Evolutionary conservation across 1,284 basidiomycete genomes (phyloP), one percentile per base, ranked within the genome.

Genomic region (Hypsizygus ulmarius): DNA sequence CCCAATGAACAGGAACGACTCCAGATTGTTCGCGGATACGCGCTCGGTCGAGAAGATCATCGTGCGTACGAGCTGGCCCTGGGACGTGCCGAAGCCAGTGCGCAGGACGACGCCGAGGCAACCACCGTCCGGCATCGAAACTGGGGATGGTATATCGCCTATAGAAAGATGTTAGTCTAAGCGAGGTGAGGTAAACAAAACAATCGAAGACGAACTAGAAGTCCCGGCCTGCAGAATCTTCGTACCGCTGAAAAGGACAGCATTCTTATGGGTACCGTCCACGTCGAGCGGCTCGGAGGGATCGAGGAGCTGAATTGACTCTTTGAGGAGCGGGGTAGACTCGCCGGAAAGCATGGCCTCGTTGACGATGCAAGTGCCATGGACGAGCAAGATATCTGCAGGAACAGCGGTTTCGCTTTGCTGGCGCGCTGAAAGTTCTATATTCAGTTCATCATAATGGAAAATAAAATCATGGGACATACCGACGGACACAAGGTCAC

Each of bases 11-110:
- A 97, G 68, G 82, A 97, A 97, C 1, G 84, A 87, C 64, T 97
- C 95, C 50, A 89, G 52, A 67, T 94, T 97, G 73, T 97, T 97
- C 29, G 94, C 95, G 9, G 91, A 92, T 15, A 97, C 86, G 12
- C 92, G 87, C 62, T 97, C 94, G 1, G 91, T 93, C 3, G 91
- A 94, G 73, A 97, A 97, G 53, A 97, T 93, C 94, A 97, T 97
- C 0, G 94, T 97, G 56, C 94, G 78, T 30, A 97, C 93, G 38
- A 97, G 82, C 67, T 96, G 92, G 43, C 95, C 94, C 67, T 97
- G 95, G 1, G 93, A 85, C 3, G 95, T 97, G 16, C 95, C 94
- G 63, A 97, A 97, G 3, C 95, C 94, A n/a, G 95, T 97, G 50
- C 92, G 84, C 32, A 97, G 77, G 5, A 97, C 93, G 32, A 94